A percentile compares a stretch with the other conserved stretches of the same genome.
Conservation (phyloP, 768 basidiomycete species). For the Boletus sp. region DNA sequence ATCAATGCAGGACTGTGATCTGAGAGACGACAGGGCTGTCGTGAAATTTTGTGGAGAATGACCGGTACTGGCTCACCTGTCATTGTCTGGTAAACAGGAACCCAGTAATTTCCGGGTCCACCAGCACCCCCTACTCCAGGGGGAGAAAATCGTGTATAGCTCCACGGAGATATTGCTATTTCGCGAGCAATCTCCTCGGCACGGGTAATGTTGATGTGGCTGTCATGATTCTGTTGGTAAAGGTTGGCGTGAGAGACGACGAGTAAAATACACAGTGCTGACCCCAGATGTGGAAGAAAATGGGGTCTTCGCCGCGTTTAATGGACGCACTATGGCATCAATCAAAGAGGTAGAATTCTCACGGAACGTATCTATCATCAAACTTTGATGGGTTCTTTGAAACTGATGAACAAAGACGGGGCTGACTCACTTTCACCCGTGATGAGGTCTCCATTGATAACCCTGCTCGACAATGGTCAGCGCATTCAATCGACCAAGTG, state of each 20-base stretch:
- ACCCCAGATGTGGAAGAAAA: slow-evolving; percentile 74
- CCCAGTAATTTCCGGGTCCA: slow-evolving; percentile 76
- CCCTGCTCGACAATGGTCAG: slow-evolving; percentile 37
- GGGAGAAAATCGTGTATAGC: slow-evolving; percentile 63
- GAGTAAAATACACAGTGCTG: slow-evolving; percentile 17
- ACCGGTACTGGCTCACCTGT: slow-evolving; percentile 27
- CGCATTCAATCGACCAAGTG: background rate
- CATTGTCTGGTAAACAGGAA: slow-evolving; percentile 52
- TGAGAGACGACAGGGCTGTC: background rate
- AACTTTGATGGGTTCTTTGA: background rate
- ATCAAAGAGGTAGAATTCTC: slow-evolving; percentile 68
- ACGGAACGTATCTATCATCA: slow-evolving; percentile 52
- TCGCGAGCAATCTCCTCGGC: slow-evolving; percentile 65
- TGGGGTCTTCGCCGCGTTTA: slow-evolving; percentile 55
- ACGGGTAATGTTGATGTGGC: slow-evolving; percentile 70
- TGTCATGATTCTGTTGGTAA: slow-evolving; percentile 65
- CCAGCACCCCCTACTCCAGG: slow-evolving; percentile 59
- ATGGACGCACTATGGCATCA: slow-evolving; percentile 60
- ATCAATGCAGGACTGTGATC: slow-evolving; percentile 52
- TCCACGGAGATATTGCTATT: slow-evolving; percentile 48
- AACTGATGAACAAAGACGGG: background rate
- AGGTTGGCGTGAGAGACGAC: background rate
- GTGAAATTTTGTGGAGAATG: background rate
- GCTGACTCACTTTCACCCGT: slow-evolving; percentile 60
- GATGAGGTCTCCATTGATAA: slow-evolving; percentile 72